phyloP scores from a whole-genome alignment of 768 basidiomycete species.

The Peribolospora kevripleyi region DNA sequence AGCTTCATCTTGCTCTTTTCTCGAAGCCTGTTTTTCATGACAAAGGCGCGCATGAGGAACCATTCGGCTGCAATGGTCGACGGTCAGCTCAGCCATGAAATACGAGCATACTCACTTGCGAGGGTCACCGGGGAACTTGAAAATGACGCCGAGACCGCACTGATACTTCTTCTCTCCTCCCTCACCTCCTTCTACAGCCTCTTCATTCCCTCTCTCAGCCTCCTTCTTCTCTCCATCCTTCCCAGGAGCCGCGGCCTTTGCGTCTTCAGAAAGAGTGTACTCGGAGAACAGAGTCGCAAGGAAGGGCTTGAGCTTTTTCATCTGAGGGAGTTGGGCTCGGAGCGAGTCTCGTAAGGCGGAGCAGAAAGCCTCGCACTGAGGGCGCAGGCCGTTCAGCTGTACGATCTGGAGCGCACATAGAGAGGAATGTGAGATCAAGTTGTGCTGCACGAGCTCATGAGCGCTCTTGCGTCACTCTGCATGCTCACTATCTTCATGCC shows the following conservation, averaged over 20 bases:
- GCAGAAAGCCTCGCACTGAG: slow-evolving; percentile 65
- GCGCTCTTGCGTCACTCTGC: neutral
- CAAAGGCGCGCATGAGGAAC: neutral
- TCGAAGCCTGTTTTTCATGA: slow-evolving; percentile 32
- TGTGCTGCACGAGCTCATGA: neutral
- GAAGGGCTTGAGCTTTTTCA: slow-evolving; percentile 79
- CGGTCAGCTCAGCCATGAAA: neutral
- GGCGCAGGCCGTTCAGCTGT: slow-evolving; percentile 75
- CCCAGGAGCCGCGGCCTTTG: neutral
- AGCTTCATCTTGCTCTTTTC: slow-evolving; percentile 88
- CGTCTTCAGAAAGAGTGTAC: slow-evolving; percentile 13
- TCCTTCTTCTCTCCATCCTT: slow-evolving; percentile 16
- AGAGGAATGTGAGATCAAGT: slow-evolving; percentile 2
- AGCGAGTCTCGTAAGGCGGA: slow-evolving; percentile 64
- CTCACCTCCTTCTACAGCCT: slow-evolving; percentile 28
- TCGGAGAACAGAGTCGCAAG: slow-evolving; percentile 87
- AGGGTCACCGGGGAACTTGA: slow-evolving; percentile 77
- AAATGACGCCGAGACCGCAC: slow-evolving; percentile 17
- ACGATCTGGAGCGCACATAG: slow-evolving; percentile 27
- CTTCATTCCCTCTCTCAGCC: slow-evolving; percentile 18
- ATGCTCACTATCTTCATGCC: slow-evolving; percentile 56
- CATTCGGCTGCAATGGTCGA: no score
- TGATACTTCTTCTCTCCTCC: neutral
- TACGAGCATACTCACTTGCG: slow-evolving; percentile 39
- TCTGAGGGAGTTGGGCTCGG: slow-evolving; percentile 66